Conservation (phyloP, 2,329 filamentous ascomycete genomes). For the Beauveria sp. region DNA sequence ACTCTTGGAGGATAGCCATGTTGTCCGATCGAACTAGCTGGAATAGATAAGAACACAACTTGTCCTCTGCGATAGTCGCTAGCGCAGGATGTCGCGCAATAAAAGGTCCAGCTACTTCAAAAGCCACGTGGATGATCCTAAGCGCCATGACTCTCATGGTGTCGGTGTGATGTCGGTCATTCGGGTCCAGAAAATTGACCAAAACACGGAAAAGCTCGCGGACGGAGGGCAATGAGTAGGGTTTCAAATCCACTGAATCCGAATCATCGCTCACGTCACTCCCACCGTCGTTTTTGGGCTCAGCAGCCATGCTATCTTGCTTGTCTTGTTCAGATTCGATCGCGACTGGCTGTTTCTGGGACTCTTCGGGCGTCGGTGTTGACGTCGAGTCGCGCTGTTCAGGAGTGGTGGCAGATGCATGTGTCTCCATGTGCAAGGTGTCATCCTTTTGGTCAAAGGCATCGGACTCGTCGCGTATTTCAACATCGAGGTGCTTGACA, state of each 20-base stretch:
- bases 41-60: constrained; percentile 88
- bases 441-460: constrained; percentile 62
- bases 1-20: constrained; percentile 89
- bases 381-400: constrained; percentile 7
- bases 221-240: constrained; percentile 91
- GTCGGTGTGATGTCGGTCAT: constrained; percentile 87
- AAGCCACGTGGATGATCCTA: constrained; percentile 90
- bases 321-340: constrained; percentile 2
- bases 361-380: background rate
- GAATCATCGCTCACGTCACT: constrained; percentile 32
- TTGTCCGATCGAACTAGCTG: constrained; percentile 95
- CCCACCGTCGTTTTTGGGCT: constrained; percentile 13
- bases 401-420: constrained; percentile 6
- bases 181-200: constrained; percentile 87
- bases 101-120: constrained; percentile 91
- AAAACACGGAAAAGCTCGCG: constrained; percentile 89
- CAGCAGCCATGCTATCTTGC: constrained; percentile 14
- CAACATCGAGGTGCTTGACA: constrained; percentile 76
- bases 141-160: constrained; percentile 96
- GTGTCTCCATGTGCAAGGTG: constrained; percentile 73
- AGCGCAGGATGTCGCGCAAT: constrained; percentile 88
- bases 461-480: constrained; percentile 59
- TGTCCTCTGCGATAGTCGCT: constrained; percentile 82
- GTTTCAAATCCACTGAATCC: constrained; percentile 58
- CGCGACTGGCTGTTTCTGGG: constrained; percentile 1